Evolutionary conservation across 2,329 filamentous ascomycete species (phyloP), one percentile per base, ranked within the genome.

Genomic region (Spiromastix sp.): DNA sequence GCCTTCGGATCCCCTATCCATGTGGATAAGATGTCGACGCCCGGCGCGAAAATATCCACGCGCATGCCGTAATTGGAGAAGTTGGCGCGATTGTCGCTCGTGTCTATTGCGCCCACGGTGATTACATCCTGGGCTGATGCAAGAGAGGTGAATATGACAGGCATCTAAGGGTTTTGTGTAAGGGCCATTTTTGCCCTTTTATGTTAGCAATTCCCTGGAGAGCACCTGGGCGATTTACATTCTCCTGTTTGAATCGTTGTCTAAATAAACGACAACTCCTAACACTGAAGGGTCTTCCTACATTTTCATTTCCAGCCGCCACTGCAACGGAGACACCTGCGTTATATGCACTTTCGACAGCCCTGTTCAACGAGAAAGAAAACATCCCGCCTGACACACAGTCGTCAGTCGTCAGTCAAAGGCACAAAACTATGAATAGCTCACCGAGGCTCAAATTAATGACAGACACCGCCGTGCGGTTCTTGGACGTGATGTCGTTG

Each of bases 21-120:
- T 8, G 70, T 49, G 21, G 61, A 67, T 11, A 70, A 55, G 39
- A 77, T 66, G 43, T 65, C 45, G 43, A 68, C 60, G 24, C 73
- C 73, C 1, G 73, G 72, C n/a, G 70, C 72, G 46, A 70, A 77
- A 48, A 77, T 55, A 48, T 76, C 72, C 31, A 74, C 64, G 47
- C 69, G 68, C 13, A 39, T 36, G 15, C 58, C 57, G 32, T 44
- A 61, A 51, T 67, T 67, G 27, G 59, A 62, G 49, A 61, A 67
- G 7, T 26, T 45, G 17, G 62, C 54, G 18, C 57, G 52, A 10
- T 37, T 30, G 30, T 65, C 59, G 15, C 34, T 34, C 16, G 36
- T 41, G 30, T 53, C 47, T 31, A 53, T 60, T 13, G 63, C 58
- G 22, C 57, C 62, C 34, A 65, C 55, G 18, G 62, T 66, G 44